Percentiles rank a stretch among this genome's conserved stretches.
These are phyloP conservation scores for Boletus rex-veris DNA, from an alignment of 768 basidiomycete species.

Conservation along the genomic window DNA sequence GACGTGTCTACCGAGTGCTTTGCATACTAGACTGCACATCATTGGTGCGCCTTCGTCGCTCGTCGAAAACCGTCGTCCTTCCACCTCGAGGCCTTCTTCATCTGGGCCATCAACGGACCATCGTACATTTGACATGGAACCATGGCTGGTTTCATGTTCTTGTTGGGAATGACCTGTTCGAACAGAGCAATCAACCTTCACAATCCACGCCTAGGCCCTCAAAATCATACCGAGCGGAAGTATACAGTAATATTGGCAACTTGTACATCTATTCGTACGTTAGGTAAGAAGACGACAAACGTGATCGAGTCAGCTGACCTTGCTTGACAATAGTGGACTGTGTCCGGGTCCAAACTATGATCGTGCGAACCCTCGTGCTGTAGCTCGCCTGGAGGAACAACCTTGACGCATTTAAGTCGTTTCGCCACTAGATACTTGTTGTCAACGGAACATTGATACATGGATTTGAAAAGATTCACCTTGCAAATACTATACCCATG, in stretches of 20 bases:
- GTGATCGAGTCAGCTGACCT: slow-evolving; percentile 28
- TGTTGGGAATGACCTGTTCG: slow-evolving; percentile 49
- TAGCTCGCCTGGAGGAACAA: slow-evolving; percentile 40
- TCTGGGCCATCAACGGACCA: slow-evolving; percentile 56
- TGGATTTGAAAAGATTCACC: slow-evolving; percentile 26
- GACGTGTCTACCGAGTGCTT: slow-evolving; percentile 48
- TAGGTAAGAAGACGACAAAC: background rate
- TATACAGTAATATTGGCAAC: slow-evolving; percentile 58
- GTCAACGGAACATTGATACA: background rate
- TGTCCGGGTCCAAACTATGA: slow-evolving; percentile 41
- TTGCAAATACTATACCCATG: slow-evolving; percentile 47
- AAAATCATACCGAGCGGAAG: slow-evolving; percentile 43
- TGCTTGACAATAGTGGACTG: slow-evolving; percentile 53
- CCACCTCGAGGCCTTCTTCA: slow-evolving; percentile 45
- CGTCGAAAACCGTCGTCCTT: slow-evolving; percentile 49
- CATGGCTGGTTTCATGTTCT: slow-evolving; percentile 59
- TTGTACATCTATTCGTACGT: slow-evolving; percentile 39
- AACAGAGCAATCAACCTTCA: background rate
- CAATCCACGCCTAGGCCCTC: background rate
- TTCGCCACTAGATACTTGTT: slow-evolving; percentile 37
- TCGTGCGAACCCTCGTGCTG: slow-evolving; percentile 46
- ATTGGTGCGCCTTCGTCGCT: slow-evolving; percentile 58
- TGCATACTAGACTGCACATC: slow-evolving; percentile 56
- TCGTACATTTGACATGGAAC: slow-evolving; percentile 53
- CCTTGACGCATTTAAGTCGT: slow-evolving; percentile 47